Evolutionary conservation across 2,329 filamentous ascomycete genomes (phyloP).

Genomic region (Chrysoporthe puriensis): DNA sequence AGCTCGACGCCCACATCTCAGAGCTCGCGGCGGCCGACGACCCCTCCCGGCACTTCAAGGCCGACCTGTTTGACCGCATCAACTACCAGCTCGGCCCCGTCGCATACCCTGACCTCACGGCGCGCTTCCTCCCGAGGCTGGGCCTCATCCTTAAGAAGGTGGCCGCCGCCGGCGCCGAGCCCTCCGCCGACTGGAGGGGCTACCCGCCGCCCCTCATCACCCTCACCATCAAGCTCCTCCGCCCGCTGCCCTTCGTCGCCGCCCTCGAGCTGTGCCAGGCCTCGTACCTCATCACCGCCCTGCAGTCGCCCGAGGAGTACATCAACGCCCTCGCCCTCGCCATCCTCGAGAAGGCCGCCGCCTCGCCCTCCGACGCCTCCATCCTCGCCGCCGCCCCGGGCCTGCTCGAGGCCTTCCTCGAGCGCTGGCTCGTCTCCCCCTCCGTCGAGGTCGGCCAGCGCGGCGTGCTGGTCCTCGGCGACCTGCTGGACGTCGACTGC

Average conservation of each 20-base stretch:
- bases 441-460: slow-evolving; percentile 61
- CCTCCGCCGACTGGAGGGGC: slow-evolving; percentile 20
- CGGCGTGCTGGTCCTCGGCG: slow-evolving; percentile 53
- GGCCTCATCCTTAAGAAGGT: slow-evolving; percentile 56
- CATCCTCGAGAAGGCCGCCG: slow-evolving; percentile 59
- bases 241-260: slow-evolving; percentile 55
- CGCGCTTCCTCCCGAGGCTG: slow-evolving; percentile 57
- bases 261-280: slow-evolving; percentile 56
- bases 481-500: slow-evolving; percentile 61
- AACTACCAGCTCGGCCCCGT: slow-evolving; percentile 28
- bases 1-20: slow-evolving; percentile 58
- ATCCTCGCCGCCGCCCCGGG: slow-evolving; percentile 54
- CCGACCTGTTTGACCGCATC: slow-evolving; percentile 55
- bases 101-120: slow-evolving; percentile 48
- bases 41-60: slow-evolving; percentile 46
- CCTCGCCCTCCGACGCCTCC: slow-evolving; percentile 51
- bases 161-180: slow-evolving; percentile 29
- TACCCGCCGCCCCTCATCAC: slow-evolving; percentile 55
- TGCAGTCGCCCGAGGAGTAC: slow-evolving; percentile 57
- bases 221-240: slow-evolving; percentile 59
- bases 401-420: slow-evolving; percentile 52
- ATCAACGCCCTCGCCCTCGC: slow-evolving; percentile 62
- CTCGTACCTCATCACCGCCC: slow-evolving; percentile 54
- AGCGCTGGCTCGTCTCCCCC: slow-evolving; percentile 56
- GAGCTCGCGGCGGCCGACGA: slow-evolving; percentile 46